Percentiles rank a stretch among this genome's conserved stretches.
Conservation (phyloP, 1,284 basidiomycete genomes). For the Leccinum huronense region DNA sequence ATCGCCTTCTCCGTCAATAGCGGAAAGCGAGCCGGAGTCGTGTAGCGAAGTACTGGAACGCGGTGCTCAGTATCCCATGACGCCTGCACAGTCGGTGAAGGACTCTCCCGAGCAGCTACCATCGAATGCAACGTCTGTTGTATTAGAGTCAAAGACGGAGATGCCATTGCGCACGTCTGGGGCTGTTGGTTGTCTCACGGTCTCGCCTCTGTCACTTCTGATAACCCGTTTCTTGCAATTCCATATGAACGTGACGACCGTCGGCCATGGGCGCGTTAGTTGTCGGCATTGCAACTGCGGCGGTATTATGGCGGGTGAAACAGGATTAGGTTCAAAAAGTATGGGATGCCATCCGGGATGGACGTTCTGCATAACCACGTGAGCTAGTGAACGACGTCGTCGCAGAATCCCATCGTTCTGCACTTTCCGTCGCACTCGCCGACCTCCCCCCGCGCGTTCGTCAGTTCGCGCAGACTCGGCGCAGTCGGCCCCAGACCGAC, state of each 20-base stretch:
- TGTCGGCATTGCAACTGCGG: constrained; percentile 60
- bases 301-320: constrained; percentile 67
- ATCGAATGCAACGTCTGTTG: constrained; percentile 9
- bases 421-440: neutral
- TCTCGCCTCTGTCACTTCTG: constrained; percentile 16
- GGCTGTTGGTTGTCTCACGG: constrained; percentile 33
- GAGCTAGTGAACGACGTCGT: too few relatives aligned
- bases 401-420: neutral
- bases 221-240: constrained; percentile 31
- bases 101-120: constrained; percentile 35
- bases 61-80: constrained; percentile 42
- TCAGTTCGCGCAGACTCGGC: neutral
- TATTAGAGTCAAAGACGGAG: constrained; percentile 18
- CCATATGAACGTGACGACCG: constrained; percentile 37
- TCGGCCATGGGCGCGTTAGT: constrained; percentile 56
- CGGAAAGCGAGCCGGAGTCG: constrained; percentile 42
- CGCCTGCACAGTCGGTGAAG: constrained; percentile 44
- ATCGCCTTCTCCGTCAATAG: constrained; percentile 41
- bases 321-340: constrained; percentile 34
- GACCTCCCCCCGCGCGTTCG: neutral
- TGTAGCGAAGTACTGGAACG: constrained; percentile 20
- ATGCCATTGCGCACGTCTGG: constrained; percentile 24
- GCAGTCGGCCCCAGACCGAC: neutral
- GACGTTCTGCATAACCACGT: too few relatives aligned
- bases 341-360: constrained; percentile 15